Conservation (phyloP, 2,329 filamentous ascomycete genomes). For the Colletotrichum euphorbiae region DNA sequence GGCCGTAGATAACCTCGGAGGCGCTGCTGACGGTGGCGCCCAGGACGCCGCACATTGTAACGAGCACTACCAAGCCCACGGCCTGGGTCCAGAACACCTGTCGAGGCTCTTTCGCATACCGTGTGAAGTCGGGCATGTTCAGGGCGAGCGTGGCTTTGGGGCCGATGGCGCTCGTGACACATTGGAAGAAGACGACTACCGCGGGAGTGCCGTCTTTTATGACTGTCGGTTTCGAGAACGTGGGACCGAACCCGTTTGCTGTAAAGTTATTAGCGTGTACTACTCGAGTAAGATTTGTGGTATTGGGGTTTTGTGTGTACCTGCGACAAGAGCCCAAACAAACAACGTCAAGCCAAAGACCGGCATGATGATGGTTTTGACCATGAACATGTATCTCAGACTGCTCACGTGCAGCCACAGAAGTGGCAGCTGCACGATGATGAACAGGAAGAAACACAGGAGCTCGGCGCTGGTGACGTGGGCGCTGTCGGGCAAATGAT, state of each 20-base stretch:
- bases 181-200: constrained; percentile 41
- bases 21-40: constrained; percentile 59
- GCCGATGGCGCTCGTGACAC: constrained; percentile 43
- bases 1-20: constrained; percentile 42
- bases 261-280: not conserved
- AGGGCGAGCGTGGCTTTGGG: constrained; percentile 40
- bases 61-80: constrained; percentile 36
- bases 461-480: constrained; percentile 45
- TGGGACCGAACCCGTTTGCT: constrained; percentile 41
- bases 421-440: constrained; percentile 45
- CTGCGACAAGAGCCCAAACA: constrained; percentile 41
- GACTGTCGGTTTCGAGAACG: constrained; percentile 40
- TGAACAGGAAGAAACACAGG: constrained; percentile 45
- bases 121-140: constrained; percentile 42
- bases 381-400: constrained; percentile 42
- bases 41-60: constrained; percentile 56
- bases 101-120: constrained; percentile 40
- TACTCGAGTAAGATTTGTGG: fast-evolving
- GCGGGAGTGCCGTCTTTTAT: constrained; percentile 40
- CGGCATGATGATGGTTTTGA: constrained; percentile 41
- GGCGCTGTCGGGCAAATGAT: constrained; percentile 52
- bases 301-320: not conserved
- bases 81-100: constrained; percentile 41
- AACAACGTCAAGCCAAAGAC: constrained; percentile 42
- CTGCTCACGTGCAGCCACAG: constrained; percentile 40